Evolutionary conservation across 2,329 filamentous ascomycete species (phyloP), one percentile per base, ranked within the genome.

Genomic region (Metarhizium brunneum): DNA sequence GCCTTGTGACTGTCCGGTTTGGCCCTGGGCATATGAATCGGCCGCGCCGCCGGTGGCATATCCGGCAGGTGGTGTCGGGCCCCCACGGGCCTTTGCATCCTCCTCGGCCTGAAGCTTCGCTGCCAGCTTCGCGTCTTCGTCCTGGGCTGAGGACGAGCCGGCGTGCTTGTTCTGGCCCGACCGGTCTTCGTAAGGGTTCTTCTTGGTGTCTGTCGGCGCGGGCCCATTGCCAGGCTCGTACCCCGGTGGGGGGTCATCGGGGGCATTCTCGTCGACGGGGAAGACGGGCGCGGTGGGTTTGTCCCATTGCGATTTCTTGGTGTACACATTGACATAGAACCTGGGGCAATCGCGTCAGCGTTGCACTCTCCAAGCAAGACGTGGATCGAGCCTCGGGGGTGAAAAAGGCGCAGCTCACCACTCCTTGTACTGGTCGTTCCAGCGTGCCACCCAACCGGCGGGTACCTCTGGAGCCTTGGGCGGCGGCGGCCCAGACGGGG

Each of bases 251-350:
- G 86, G 78, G 42, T 83, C 87, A 5, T 76, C 70, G 13, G 85
- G 75, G 6, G 68, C 67, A 49, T 66, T 62, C 32, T 67, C 69
- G 32, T 67, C 70, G 7, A 78, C 71, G 16, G 80, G 77, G 61
- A 82, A 80, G 53, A 84, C 83, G 47, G 88, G 85, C 54, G 79
- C 79, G 42, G 84, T 89, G 18, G 91, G 91, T 62, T 83, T 86
- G 4, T 95, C 88, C 92, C 92, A 96, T 79, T 92, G 88, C 5
- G 92, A 95, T 67, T 87, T 80, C 66, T 94, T 94, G 61, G 91
- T 96, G 71, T 85, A 82, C 58, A 88, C 82, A 74, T 96, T 94
- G 58, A 96, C 88, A 74, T 88, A 96, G 81, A 94, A 96, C 86
- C 87, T 90, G 54, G 16, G 60, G 13, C 11, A 14, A 11, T 10